Evolutionary conservation across 139 green algal genomes (phyloP).

Genomic region (Auxenochlorella pyrenoidosa): DNA sequence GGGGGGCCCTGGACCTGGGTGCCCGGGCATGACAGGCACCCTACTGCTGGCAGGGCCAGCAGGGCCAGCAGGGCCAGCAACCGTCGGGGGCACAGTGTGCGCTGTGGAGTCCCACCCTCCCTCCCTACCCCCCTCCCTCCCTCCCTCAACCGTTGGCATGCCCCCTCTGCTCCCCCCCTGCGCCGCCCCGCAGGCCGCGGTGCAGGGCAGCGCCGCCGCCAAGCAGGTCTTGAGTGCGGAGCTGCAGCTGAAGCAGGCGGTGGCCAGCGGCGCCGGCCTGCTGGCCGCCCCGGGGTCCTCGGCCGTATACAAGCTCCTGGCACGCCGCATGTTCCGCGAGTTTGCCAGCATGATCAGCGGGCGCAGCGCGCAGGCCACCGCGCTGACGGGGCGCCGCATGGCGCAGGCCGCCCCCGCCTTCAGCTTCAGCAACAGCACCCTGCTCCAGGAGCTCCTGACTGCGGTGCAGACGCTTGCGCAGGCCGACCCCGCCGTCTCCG

Average conservation of each 20-base stretch:
- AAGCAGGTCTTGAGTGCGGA: not conserved
- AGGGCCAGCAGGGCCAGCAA: too few relatives aligned
- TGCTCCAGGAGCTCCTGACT: not conserved
- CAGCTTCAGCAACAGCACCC: not conserved
- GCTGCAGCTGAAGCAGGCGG: constrained; percentile 23
- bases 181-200: not conserved
- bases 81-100: too few relatives aligned
- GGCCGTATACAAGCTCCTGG: not conserved
- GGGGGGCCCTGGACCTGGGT: too few relatives aligned
- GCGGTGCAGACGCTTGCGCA: not conserved
- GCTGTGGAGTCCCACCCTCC: too few relatives aligned
- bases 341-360: not conserved
- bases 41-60: too few relatives aligned
- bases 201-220: not conserved
- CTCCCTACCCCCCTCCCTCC: not conserved
- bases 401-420: not conserved
- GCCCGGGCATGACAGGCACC: too few relatives aligned
- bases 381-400: not conserved
- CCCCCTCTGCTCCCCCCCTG: not conserved
- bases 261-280: constrained; percentile 3
- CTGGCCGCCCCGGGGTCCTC: not conserved
- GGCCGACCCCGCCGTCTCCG: not conserved
- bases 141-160: not conserved
- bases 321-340: not conserved
- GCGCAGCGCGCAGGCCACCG: not conserved